phyloP scores from a whole-genome alignment of 2,329 filamentous ascomycete species.

The Colletotrichum spinosum region DNA sequence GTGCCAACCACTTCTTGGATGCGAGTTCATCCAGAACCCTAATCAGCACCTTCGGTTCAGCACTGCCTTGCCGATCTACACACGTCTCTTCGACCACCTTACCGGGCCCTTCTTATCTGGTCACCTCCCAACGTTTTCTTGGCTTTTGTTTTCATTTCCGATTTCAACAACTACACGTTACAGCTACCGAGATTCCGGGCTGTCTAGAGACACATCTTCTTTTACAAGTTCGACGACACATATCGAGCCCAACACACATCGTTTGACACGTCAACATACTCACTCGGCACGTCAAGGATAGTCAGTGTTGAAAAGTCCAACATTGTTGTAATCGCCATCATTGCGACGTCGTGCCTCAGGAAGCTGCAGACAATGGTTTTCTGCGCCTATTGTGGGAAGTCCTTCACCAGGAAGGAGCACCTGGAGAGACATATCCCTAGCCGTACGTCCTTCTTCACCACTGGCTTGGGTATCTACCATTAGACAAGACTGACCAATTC shows the following conservation, averaged over 20 bases:
- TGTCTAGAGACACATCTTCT: neutral
- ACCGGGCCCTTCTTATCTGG: conserved; percentile 15
- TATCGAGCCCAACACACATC: neutral
- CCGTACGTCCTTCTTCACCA: conserved; percentile 51
- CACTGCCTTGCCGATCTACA: conserved; percentile 20
- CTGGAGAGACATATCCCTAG: conserved; percentile 66
- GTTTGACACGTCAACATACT: neutral
- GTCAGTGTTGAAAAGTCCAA: too few relatives aligned
- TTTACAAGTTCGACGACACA: neutral
- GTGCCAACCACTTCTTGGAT: conserved; percentile 9
- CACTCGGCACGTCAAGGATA: neutral
- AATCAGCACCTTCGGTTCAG: conserved; percentile 12
- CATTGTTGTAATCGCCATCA: too few relatives aligned
- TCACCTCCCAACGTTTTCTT: neutral
- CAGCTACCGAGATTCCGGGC: too few relatives aligned
- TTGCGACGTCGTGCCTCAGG: too few relatives aligned
- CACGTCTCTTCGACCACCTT: conserved; percentile 7
- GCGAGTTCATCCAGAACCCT: conserved; percentile 32
- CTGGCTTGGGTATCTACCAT: neutral
- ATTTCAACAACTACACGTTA: neutral
- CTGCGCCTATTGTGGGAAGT: conserved; percentile 66
- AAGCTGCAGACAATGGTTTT: conserved; percentile 52
- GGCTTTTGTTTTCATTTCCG: neutral
- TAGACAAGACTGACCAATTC: conserved; percentile 30
- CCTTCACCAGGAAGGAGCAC: conserved; percentile 67